Percentiles rank a stretch among this genome's conserved stretches.
These are phyloP conservation scores for Lachnellula suecica DNA, from an alignment of 2,329 filamentous ascomycete species.

Conservation along the genomic window DNA sequence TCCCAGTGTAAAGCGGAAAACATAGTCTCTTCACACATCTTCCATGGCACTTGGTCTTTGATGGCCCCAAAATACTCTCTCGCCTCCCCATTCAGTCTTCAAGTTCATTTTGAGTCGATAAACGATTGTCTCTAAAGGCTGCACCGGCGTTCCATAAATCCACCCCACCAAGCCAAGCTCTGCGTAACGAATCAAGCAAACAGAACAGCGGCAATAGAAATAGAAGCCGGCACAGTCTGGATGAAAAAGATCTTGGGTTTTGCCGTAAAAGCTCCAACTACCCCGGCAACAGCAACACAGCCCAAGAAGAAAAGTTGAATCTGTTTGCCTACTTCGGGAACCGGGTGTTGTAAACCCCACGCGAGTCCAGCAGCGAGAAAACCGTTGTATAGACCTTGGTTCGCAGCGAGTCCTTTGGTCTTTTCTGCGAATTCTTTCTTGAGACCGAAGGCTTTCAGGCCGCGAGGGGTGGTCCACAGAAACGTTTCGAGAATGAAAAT, in stretches of 20 bases:
- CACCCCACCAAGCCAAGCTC: no score
- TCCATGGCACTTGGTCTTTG: no score
- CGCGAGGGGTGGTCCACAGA: conserved; percentile 47
- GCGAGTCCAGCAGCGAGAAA: conserved; percentile 49
- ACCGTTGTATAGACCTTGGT: conserved; percentile 54
- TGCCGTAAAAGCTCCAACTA: conserved; percentile 44
- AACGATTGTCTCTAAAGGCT: no score
- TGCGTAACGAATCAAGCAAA: conserved; percentile 4
- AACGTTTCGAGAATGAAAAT: conserved; percentile 50
- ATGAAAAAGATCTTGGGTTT: conserved; percentile 42
- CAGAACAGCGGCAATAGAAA: conserved; percentile 33
- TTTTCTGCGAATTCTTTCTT: conserved; percentile 45
- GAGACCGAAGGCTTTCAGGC: conserved; percentile 44
- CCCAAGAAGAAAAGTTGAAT: conserved; percentile 48
- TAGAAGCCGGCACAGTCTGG: conserved; percentile 39
- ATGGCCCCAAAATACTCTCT: no score
- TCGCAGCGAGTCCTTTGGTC: conserved; percentile 46
- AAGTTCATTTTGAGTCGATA: no score
- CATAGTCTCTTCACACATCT: no score
- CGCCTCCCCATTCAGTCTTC: no score
- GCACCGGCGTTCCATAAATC: no score
- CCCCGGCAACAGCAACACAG: conserved; percentile 44
- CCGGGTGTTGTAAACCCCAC: conserved; percentile 48
- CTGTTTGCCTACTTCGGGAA: conserved; percentile 40
- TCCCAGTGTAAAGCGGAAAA: no score